Conservation (phyloP, 2,329 filamentous ascomycete species). For the Fragosphaeria purpurea region DNA sequence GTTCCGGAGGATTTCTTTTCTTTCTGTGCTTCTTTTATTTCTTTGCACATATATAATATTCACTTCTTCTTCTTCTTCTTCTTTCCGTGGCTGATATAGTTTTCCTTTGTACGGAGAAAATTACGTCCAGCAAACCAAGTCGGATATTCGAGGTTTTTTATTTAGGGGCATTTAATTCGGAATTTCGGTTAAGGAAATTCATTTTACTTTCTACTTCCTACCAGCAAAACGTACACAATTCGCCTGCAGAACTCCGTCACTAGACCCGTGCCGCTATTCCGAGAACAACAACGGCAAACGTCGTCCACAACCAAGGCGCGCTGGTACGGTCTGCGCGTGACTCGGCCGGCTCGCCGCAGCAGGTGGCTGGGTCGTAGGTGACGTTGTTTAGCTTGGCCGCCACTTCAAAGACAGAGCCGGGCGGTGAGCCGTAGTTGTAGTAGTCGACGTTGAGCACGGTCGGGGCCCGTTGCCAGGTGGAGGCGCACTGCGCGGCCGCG, state of each 20-base stretch:
- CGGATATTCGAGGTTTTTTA: too few species aligned
- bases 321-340: slow-evolving; percentile 33
- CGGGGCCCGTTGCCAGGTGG: slow-evolving; percentile 56
- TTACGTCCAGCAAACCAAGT: too few species aligned
- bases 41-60: not conserved
- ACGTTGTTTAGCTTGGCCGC: slow-evolving; percentile 64
- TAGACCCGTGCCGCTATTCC: too few species aligned
- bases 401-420: slow-evolving; percentile 68
- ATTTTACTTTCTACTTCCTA: too few species aligned
- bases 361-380: slow-evolving; percentile 46
- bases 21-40: not conserved
- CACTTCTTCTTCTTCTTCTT: too few species aligned
- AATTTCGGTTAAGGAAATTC: too few species aligned
- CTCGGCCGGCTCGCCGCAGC: slow-evolving; percentile 38
- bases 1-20: not conserved
- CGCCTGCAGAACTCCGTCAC: too few species aligned
- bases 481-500: slow-evolving; percentile 51
- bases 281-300: not conserved
- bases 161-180: too few species aligned
- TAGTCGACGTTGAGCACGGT: slow-evolving; percentile 79
- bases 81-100: too few species aligned
- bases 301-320: not conserved
- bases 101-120: too few species aligned
- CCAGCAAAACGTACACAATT: too few species aligned
- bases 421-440: slow-evolving; percentile 59